Evolutionary conservation across 768 basidiomycete genomes (phyloP).

Genomic region (Naganishia vaughanmartiniae): DNA sequence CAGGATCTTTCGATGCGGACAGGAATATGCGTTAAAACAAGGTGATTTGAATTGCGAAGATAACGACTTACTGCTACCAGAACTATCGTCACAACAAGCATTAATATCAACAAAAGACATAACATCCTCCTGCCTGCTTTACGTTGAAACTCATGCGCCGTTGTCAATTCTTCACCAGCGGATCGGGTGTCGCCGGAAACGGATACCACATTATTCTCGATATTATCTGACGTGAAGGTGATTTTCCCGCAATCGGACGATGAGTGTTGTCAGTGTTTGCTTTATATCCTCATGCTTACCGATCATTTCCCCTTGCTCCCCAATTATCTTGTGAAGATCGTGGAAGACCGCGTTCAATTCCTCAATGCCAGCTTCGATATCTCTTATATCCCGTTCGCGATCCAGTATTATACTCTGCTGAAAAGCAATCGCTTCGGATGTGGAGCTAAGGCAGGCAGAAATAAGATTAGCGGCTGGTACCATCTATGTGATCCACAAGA

Average conservation of each 20-base stretch:
- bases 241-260: neutral
- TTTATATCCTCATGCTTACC: slow-evolving; percentile 58
- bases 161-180: slow-evolving; percentile 80
- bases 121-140: slow-evolving; percentile 86
- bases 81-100: slow-evolving; percentile 81
- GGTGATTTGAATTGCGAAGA: neutral
- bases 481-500: neutral
- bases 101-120: slow-evolving; percentile 82
- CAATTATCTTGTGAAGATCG: slow-evolving; percentile 88
- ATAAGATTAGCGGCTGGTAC: neutral
- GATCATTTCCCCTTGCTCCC: slow-evolving; percentile 90
- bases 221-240: slow-evolving; percentile 66
- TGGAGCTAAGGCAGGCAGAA: neutral
- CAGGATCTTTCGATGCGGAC: neutral
- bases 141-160: slow-evolving; percentile 88
- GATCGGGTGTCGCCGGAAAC: slow-evolving; percentile 76
- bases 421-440: slow-evolving; percentile 70
- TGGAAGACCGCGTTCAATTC: slow-evolving; percentile 95
- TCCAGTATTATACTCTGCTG: slow-evolving; percentile 94
- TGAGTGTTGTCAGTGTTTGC: too few relatives aligned
- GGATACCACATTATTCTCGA: slow-evolving; percentile 86
- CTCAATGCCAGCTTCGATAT: slow-evolving; percentile 95
- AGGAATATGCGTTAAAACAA: neutral
- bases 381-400: slow-evolving; percentile 87
- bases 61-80: slow-evolving; percentile 74